Percentiles rank a stretch among this genome's conserved stretches.
Conservation (phyloP, 139 green algal genomes). For the Ostreobium quekettii region DNA sequence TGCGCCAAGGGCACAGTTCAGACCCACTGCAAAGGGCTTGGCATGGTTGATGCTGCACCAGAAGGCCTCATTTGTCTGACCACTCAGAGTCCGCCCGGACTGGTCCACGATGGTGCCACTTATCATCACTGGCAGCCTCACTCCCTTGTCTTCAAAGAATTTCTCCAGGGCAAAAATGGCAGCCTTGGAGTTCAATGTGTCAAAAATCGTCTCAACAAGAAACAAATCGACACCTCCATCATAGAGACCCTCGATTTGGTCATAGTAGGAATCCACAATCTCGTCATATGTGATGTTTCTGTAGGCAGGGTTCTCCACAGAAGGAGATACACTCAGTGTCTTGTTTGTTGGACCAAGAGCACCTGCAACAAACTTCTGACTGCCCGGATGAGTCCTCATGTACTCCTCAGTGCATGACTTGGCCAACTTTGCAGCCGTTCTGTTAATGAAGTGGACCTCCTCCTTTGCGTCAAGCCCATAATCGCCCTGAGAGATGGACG, state of each 20-base stretch:
- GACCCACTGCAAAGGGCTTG: slow-evolving; percentile 85
- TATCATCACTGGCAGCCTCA: slow-evolving; percentile 87
- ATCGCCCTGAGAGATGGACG: slow-evolving; percentile 83
- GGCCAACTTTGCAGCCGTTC: slow-evolving; percentile 71
- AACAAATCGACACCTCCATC: slow-evolving; percentile 91
- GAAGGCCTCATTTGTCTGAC: slow-evolving; percentile 98
- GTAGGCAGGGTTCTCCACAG: slow-evolving; percentile 94
- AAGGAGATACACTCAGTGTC: slow-evolving; percentile 90
- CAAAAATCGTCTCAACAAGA: slow-evolving; percentile 98
- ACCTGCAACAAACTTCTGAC: slow-evolving; percentile 83
- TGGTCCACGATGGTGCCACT: slow-evolving; percentile 96
- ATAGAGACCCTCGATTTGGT: slow-evolving; percentile 78
- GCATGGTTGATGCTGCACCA: slow-evolving; percentile 89
- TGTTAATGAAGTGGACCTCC: slow-evolving; percentile 91
- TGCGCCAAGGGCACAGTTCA: slow-evolving; percentile 96
- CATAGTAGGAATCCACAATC: slow-evolving; percentile 87
- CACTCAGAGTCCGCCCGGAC: slow-evolving; percentile 85
- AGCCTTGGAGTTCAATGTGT: slow-evolving; percentile 95
- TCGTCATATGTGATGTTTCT: slow-evolving; percentile 92
- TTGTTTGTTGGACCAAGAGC: slow-evolving; percentile 95
- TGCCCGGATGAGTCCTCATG: slow-evolving; percentile 67
- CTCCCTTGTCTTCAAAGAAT: slow-evolving; percentile 75
- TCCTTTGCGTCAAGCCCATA: slow-evolving; percentile 80
- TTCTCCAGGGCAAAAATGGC: slow-evolving; percentile 88
- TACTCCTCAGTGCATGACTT: slow-evolving; percentile 60